Percentiles rank a stretch among this genome's conserved stretches.
phyloP scores from a whole-genome alignment of 495 filamentous ascomycete species.

The Trichoderma orchidacearum region DNA sequence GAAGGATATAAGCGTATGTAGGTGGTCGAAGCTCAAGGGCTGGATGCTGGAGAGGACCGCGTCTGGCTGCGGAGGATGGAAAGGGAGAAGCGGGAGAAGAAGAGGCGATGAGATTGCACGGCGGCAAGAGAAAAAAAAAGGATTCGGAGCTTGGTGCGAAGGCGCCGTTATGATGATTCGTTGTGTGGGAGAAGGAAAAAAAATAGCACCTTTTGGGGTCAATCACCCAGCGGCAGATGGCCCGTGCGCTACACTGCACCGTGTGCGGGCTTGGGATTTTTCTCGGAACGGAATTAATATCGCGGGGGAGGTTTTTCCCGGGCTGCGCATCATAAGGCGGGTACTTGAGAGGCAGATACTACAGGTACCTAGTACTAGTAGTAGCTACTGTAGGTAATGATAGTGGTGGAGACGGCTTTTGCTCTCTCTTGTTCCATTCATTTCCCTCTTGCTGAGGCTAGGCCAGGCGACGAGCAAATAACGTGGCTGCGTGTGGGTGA shows the following conservation, averaged over 20 bases:
- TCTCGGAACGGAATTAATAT: background rate
- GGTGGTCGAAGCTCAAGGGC: background rate
- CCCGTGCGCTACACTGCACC: constrained; percentile 3
- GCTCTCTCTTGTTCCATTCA: background rate
- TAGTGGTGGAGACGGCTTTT: background rate
- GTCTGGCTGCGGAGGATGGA: no score
- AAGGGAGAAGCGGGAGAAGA: background rate
- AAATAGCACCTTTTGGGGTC: constrained; percentile 4
- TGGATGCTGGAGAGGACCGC: background rate
- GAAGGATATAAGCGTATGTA: background rate
- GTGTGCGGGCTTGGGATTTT: no score
- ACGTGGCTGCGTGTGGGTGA: no score
- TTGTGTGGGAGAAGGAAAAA: background rate
- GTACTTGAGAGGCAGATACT: no score
- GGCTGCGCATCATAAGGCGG: background rate
- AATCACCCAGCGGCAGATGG: constrained; percentile 13
- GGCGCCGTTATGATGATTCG: background rate
- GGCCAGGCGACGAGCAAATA: no score
- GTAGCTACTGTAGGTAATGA: no score
- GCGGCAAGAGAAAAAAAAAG: background rate
- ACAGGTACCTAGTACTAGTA: no score
- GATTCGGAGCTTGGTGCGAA: background rate
- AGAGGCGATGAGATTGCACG: background rate
- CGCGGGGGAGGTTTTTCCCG: background rate
- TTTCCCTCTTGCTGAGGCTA: no score